Evolutionary conservation across 139 green algal genomes (phyloP), one percentile per base, ranked within the genome.

Genomic region (Chlorella sp.): DNA sequence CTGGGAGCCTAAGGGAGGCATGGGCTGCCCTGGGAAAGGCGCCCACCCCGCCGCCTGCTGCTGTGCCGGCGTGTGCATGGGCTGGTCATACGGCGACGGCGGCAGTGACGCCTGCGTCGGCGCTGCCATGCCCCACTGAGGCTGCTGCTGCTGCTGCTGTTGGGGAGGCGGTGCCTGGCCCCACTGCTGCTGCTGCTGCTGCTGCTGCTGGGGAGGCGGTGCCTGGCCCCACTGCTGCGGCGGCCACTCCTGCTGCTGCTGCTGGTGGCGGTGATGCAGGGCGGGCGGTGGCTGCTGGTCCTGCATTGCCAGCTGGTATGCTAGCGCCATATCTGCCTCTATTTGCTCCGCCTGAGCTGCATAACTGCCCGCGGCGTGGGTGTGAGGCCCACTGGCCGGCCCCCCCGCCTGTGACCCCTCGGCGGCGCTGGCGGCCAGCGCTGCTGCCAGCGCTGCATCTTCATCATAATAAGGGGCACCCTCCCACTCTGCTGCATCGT

Each of bases 231-330:
- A 57, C 48, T 34, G 75, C 75, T 39, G n/a, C 28, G 75, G 37
- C 11, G 40, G 75, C 75, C 40, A 36, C 75, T 32, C n/a, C 75
- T 34, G 48, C 82, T 60, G 82, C 82, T 57, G 82, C 57, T 30
- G 40, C 53, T 87, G 39, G 15, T 30, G 53, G 19, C 26, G 81
- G 34, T 66, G 82, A 57, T 34, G n/a, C 57, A 57, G 82, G 57
- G 82, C 48, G 57, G n/a, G 30, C 48, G 30, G 60, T 2, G 57
- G 60, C 34, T 77, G n/a, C 82, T 34, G 85, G 34, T 91, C 88
- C 71, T 91, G 34, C 75, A 77, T 57, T 28, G 88, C 88, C 28
- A 91, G 64, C 57, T 77, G 82, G 73, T 91, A 91, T 53, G 88
- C 88, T 24, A 91, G 60, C 82, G 88, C 88, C 32, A 87, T 28